Evolutionary conservation across 129 eudicot genomes (phyloP).

Genomic region (Chrysanthemum seticuspe): DNA sequence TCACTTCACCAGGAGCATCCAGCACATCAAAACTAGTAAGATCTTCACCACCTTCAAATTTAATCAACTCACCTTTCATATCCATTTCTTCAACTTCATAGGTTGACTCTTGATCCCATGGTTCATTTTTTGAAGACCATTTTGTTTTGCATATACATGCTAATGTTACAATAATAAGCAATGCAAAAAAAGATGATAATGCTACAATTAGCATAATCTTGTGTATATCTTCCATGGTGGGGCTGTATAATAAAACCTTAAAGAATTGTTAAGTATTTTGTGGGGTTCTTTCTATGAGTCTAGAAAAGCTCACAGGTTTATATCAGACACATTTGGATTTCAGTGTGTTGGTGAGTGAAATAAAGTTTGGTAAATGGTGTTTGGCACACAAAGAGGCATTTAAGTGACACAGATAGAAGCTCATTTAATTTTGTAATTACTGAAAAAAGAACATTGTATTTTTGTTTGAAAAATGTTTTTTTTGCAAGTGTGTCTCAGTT

Average conservation of each 20-base stretch:
- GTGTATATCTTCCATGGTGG: not conserved
- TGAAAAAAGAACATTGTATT: not conserved
- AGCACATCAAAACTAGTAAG: conserved; percentile 10
- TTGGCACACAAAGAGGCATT: not conserved
- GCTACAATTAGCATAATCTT: conserved; percentile 2
- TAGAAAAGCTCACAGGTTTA: not conserved
- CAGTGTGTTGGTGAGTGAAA: conserved; percentile 6
- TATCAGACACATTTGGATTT: not conserved
- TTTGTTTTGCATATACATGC: not conserved
- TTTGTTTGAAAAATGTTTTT: not conserved
- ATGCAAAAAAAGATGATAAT: conserved; percentile 2
- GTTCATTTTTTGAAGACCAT: conserved; percentile 5
- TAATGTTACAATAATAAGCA: not conserved
- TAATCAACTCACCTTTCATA: conserved; percentile 8
- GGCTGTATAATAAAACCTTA: not conserved
- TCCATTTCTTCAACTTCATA: conserved; percentile 12
- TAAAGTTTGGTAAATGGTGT: not conserved
- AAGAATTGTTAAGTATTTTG: not conserved
- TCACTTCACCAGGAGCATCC: conserved; percentile 17
- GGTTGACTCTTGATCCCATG: conserved; percentile 8
- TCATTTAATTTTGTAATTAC: not conserved
- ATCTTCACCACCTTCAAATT: conserved; percentile 15
- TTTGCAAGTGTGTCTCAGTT: not conserved
- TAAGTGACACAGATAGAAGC: conserved; percentile 2
- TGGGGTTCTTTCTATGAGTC: not conserved